Evolutionary conservation across 2,329 filamentous ascomycete species (phyloP).

Genomic region (Didymella lethalis): DNA sequence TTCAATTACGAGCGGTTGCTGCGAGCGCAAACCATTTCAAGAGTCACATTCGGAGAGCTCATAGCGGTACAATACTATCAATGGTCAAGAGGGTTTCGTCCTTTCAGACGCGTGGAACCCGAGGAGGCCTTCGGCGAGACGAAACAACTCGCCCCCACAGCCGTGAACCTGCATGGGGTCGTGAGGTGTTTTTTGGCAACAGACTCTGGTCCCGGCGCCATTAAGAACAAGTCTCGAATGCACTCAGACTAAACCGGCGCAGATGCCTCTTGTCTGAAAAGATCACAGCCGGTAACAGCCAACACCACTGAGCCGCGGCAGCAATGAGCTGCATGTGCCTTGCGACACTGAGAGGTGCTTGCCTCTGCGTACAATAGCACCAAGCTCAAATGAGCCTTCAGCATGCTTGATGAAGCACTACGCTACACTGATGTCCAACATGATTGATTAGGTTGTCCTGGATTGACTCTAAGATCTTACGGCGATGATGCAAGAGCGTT

Average conservation of each 20-base stretch:
- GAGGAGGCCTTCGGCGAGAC: neutral
- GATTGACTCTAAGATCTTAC: neutral
- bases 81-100: neutral
- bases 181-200: neutral
- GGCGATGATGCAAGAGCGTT: neutral
- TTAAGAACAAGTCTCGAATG: neutral
- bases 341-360: neutral
- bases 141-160: neutral
- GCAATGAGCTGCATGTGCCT: slow-evolving; percentile 2
- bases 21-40: neutral
- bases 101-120: neutral
- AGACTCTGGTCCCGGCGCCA: too few species aligned
- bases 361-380: neutral
- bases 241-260: neutral
- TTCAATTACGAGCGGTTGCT: neutral
- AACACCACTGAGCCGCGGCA: neutral
- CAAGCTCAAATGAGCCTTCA: neutral
- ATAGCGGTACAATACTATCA: neutral
- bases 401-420: neutral
- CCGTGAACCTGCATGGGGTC: neutral
- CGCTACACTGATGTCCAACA: slow-evolving; percentile 12
- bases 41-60: neutral
- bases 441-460: neutral
- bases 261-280: neutral
- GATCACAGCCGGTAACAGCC: neutral